These are phyloP conservation scores for Sporothrix dimorphospora DNA, from an alignment of 2,329 filamentous ascomycete genomes.

Conservation along the genomic window DNA sequence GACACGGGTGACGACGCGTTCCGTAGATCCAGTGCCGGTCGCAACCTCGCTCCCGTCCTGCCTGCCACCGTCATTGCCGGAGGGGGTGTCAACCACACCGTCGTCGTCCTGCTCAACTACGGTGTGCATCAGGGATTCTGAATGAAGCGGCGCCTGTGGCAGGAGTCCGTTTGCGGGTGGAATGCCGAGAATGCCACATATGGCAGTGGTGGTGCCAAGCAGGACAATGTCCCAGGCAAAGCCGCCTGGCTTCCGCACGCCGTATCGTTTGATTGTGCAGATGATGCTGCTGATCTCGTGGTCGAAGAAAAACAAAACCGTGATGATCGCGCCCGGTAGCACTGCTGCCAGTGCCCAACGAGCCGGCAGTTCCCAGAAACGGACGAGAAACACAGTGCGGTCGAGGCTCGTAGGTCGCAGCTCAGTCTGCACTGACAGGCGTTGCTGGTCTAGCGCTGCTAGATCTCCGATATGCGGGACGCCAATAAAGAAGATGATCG, in stretches of 20 bases:
- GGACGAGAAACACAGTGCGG: constrained; percentile 22
- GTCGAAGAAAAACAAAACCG: constrained; percentile 23
- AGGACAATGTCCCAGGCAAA: constrained; percentile 28
- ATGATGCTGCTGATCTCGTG: constrained; percentile 27
- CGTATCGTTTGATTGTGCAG: constrained; percentile 24
- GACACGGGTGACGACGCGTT: background rate
- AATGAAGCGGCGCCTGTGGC: constrained; percentile 67
- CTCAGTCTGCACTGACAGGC: constrained; percentile 17
- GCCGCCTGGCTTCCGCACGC: constrained; percentile 21
- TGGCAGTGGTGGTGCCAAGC: constrained; percentile 22
- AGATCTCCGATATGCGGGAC: constrained; percentile 22
- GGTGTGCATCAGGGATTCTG: constrained; percentile 63
- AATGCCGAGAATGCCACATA: constrained; percentile 49
- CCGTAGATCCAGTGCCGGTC: background rate
- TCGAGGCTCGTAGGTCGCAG: constrained; percentile 21
- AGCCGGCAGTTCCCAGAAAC: constrained; percentile 25
- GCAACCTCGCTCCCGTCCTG: background rate
- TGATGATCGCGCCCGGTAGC: constrained; percentile 25
- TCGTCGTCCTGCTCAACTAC: constrained; percentile 42
- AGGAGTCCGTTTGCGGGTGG: constrained; percentile 68
- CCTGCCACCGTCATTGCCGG: background rate
- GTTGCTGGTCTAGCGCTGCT: constrained; percentile 21
- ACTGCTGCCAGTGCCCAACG: constrained; percentile 22
- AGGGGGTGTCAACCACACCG: constrained; percentile 31
- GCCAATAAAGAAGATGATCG: constrained; percentile 27